Evolutionary conservation across 768 basidiomycete species (phyloP), one percentile per base, ranked within the genome.

Genomic region (Russula olivacea): DNA sequence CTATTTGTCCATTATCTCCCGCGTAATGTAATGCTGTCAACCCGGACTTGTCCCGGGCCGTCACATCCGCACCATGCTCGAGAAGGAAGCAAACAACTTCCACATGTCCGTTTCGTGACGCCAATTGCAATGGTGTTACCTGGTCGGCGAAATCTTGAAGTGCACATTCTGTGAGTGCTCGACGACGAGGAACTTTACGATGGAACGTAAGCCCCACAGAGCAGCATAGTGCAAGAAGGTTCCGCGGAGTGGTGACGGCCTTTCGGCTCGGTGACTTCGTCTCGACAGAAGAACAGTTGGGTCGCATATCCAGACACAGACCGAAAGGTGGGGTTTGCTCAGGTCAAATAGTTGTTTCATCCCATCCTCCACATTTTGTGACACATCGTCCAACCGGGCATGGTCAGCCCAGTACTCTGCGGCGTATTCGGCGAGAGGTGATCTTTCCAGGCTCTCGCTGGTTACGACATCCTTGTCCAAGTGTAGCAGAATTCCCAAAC

Each of bases 161-260:
- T 34, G 19, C 15, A 52, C 32, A 19, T 36, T 4, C 32, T 21
- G 32, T 52, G 51, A 32, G n/a, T 19, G 32, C 11, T 52, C 32
- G 9, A 4, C 4, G 4, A 36, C 7, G 73, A 83, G 89, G 21
- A 96, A 93, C 96, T 3, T 77, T 94, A 52, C 32, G 0, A 52
- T n/a, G 1, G 32, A 4, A 17, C 1, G 32, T 12, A 52, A 21
- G 10, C 11, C 51, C 17, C 32, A 52, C 9, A 19, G 4, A 21
- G 32, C 51, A 19, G 32, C 51, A 52, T 52, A 52, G 32, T 52
- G 51, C 32, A 52, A 21, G 1, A 14, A 15, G 0, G 30, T 32
- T 25, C 30, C 50, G 0, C 7, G 7, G 30, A 9, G 30, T 7
- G 75, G 93, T 28, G 94, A 98, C 0, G 94, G 93, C 0, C 67